Base-by-base conservation (phyloP, 441 rosid species). In the Corymbia citriodora region DNA sequence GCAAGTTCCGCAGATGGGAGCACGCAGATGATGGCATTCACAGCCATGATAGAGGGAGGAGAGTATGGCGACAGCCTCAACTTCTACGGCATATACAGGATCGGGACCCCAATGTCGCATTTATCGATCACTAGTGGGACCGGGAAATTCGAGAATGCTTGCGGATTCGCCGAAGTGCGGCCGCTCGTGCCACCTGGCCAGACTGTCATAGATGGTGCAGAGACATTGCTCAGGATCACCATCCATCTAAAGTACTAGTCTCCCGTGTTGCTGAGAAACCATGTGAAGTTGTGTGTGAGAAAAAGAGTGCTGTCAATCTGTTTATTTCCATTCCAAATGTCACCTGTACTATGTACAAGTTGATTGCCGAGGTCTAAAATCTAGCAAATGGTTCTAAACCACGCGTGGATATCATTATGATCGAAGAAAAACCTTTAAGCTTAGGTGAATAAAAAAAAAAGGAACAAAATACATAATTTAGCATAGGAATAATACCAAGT, bases 1-100 rank as follows among this genome's bases (percentile, higher is more conserved):
- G 99, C 99, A 1, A 97, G 99, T 57, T 96, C 99, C 11, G 96
- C 95, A 27, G 96, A 96, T 70, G 99, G 98, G 68, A 93, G 94
- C 88, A 96, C 97, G 49, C 99, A 98, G 96, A 96, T 97, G 99
- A 96, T 98, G 99, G 96, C 99, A 57, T 98, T 97, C 92, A 96
- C 99, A 23, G 98, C 98, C 83, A 93, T 96, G 95, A 92, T 97
- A 36, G 99, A 97, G 94, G 99, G 96, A 59, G 99, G 97, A 19
- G 99, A 97, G 72, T 97, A 95, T 27, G 96, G 96, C 18, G 98
- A 98, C 88, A 95, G 94, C 95, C 96, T 98, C 89, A 98, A 96
- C 94, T 96, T 98, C 92, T 98, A 96, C 25, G 99, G 99, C 5
- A 90, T 95, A 52, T 98, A 96, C 93, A 96, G 91, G 93, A 95